Conservation (phyloP, 805 yeast genomes). For the Candida boidinii region DNA sequence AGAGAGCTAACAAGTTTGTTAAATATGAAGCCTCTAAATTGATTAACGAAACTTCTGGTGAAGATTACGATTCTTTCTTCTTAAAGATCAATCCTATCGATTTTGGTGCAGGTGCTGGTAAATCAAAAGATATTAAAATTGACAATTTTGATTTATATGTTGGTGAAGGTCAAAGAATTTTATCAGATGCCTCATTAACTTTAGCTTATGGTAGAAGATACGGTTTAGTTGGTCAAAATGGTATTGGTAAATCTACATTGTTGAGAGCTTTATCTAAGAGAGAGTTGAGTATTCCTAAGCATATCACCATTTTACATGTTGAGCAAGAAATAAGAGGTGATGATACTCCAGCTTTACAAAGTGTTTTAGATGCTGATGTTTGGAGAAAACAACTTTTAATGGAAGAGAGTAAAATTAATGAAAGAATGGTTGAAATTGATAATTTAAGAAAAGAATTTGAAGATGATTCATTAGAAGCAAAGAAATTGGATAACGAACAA, state of each 20-base stretch:
- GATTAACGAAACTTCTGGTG: constrained; percentile 51
- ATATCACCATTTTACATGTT: constrained; percentile 90
- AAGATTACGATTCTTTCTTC: constrained; percentile 91
- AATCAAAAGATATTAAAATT: constrained; percentile 91
- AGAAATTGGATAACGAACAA: constrained; percentile 81
- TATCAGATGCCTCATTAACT: constrained; percentile 80
- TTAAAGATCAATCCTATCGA: constrained; percentile 93
- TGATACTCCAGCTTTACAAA: constrained; percentile 81
- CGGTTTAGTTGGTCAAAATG: constrained; percentile 97
- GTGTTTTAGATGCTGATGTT: constrained; percentile 98
- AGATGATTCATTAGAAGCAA: constrained; percentile 64
- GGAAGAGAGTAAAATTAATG: constrained; percentile 70
- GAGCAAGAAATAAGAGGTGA: constrained; percentile 97
- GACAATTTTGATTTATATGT: constrained; percentile 92
- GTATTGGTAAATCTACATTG: constrained; percentile 97
- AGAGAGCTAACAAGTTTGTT: constrained; percentile 72
- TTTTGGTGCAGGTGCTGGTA: constrained; percentile 83
- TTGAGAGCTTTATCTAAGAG: constrained; percentile 87
- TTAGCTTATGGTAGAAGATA: constrained; percentile 89
- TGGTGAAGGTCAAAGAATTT: constrained; percentile 90
- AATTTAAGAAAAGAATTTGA: constrained; percentile 61
- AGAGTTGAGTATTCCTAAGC: constrained; percentile 90
- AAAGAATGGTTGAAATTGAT: constrained; percentile 70
- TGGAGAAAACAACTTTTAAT: constrained; percentile 87
- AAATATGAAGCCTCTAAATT: constrained; percentile 92